phyloP scores from a whole-genome alignment of 192 early-diverging fungal species.

The Podila verticillata region DNA sequence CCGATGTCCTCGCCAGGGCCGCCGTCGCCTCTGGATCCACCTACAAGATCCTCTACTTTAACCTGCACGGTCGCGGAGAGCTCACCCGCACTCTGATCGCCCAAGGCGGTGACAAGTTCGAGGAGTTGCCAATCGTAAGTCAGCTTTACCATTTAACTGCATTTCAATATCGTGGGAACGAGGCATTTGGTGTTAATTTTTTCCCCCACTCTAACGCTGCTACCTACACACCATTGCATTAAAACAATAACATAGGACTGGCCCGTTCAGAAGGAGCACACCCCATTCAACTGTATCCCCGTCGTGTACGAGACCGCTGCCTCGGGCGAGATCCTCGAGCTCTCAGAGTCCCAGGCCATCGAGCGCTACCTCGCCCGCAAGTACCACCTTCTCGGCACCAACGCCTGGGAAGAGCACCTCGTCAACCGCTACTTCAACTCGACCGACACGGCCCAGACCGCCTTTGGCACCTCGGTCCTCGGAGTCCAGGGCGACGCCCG shows the following conservation, averaged over 20 bases:
- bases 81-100: constrained; percentile 24
- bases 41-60: constrained; percentile 40
- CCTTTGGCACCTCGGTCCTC: constrained; percentile 22
- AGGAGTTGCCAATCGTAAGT: constrained; percentile 36
- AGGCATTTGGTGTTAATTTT: no score
- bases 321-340: constrained; percentile 43
- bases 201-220: no score
- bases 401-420: constrained; percentile 30
- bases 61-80: constrained; percentile 33
- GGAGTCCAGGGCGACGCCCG: constrained; percentile 6
- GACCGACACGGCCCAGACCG: not conserved
- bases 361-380: constrained; percentile 48
- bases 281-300: constrained; percentile 59
- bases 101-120: constrained; percentile 18
- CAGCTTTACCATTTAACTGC: not conserved
- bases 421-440: constrained; percentile 52
- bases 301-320: constrained; percentile 54
- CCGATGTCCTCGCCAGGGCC: constrained; percentile 2
- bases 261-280: constrained; percentile 53
- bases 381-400: constrained; percentile 27
- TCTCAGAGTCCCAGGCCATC: constrained; percentile 42
- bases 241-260: constrained; percentile 48
- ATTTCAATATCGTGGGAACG: constrained; percentile 18
- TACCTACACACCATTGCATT: no score
- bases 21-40: constrained; percentile 12